These are phyloP conservation scores for Hortaea werneckii DNA, from an alignment of 2,329 filamentous ascomycete genomes.

Conservation along the genomic window DNA sequence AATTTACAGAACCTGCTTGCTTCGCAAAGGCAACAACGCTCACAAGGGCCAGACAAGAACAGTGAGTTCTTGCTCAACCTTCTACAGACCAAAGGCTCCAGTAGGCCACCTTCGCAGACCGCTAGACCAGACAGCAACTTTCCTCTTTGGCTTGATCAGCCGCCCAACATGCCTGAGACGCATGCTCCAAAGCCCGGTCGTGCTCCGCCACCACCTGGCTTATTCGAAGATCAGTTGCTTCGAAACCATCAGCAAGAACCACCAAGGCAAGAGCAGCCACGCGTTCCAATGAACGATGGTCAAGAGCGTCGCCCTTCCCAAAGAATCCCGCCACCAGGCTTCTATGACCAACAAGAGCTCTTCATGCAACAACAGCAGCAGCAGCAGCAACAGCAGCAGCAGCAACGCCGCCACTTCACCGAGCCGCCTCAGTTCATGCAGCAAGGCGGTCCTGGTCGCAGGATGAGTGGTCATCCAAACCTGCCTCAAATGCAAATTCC, in stretches of 20 bases:
- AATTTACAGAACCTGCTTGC: conserved; percentile 29
- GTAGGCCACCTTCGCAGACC: conserved; percentile 24
- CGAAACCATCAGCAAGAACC: conserved; percentile 17
- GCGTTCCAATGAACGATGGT: conserved; percentile 10
- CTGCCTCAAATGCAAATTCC: conserved; percentile 21
- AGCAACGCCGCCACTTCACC: conserved; percentile 15
- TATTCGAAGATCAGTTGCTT: conserved; percentile 27
- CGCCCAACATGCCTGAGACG: conserved; percentile 16
- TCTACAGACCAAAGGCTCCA: conserved; percentile 45
- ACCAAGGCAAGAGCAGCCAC: conserved; percentile 10
- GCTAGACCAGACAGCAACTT: conserved; percentile 24
- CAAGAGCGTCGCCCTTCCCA: conserved; percentile 16
- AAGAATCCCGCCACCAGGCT: conserved; percentile 22
- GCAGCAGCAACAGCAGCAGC: conserved; percentile 18
- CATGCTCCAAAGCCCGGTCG: conserved; percentile 28
- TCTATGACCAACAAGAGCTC: conserved; percentile 22
- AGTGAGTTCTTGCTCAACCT: conserved; percentile 79
- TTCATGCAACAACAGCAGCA: conserved; percentile 22
- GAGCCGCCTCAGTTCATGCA: conserved; percentile 12
- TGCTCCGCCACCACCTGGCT: conserved; percentile 23
- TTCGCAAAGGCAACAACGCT: conserved; percentile 30
- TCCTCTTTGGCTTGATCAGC: conserved; percentile 26
- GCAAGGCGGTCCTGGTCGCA: conserved; percentile 11
- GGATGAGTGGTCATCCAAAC: conserved; percentile 19
- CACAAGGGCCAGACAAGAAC: conserved; percentile 39